phyloP scores from a whole-genome alignment of 257 asterid species.

The Orobanche coerulescens region DNA sequence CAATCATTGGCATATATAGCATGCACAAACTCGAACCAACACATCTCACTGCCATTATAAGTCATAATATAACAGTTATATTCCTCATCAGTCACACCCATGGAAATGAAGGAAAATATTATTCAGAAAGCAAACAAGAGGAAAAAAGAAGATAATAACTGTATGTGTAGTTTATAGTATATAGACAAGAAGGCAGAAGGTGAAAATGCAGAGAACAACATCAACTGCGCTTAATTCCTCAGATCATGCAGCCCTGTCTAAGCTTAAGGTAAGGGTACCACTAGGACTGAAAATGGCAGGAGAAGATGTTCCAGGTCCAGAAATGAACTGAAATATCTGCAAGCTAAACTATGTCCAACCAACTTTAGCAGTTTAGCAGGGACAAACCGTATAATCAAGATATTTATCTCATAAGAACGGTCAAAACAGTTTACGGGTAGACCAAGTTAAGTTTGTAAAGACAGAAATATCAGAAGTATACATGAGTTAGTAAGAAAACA shows the following conservation, averaged over 20 bases:
- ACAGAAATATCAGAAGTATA: not conserved
- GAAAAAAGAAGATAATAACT: slow-evolving; percentile 9
- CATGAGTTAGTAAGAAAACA: slow-evolving; percentile 3
- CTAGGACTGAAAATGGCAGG: not conserved
- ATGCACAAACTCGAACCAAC: slow-evolving; percentile 50
- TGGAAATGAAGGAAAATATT: not conserved
- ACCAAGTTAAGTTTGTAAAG: not conserved
- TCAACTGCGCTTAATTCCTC: not conserved
- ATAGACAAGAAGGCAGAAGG: not conserved
- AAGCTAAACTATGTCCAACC: not conserved
- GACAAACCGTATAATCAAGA: not conserved
- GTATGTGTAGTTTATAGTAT: not conserved
- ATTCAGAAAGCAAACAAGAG: not conserved
- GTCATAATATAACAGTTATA: slow-evolving; percentile 24
- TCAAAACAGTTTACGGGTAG: not conserved
- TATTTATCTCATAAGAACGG: not conserved
- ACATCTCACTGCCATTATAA: slow-evolving; percentile 74
- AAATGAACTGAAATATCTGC: not conserved
- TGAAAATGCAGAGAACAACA: not conserved
- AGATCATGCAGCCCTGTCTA: slow-evolving; percentile 1
- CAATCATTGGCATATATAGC: slow-evolving; percentile 86
- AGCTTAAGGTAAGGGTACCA: not conserved
- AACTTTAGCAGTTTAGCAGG: not conserved
- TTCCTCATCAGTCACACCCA: slow-evolving; percentile 8
- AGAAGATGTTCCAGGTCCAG: not conserved